Conservation (phyloP, 371 early-diverging fungal genomes). For the Mortierella sp. region DNA sequence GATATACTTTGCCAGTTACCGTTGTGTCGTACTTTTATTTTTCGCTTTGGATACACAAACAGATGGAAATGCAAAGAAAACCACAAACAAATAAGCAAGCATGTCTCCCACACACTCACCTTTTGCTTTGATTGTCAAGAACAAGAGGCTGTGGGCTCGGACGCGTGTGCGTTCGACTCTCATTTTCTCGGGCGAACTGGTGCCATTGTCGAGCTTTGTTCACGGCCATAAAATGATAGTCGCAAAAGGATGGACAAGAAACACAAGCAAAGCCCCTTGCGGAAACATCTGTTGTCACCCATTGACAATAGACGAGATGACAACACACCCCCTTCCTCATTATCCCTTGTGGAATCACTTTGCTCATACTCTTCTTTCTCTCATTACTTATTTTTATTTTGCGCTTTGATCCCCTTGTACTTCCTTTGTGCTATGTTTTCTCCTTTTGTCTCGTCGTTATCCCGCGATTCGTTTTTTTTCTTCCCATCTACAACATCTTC, state of each 20-base stretch:
- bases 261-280: neutral
- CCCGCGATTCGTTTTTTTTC: constrained; percentile 1
- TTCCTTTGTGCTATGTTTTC: neutral
- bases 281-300: neutral
- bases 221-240: too few species aligned
- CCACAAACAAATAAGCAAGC: neutral
- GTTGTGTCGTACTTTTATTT: neutral
- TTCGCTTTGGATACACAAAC: too few species aligned
- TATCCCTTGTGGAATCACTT: neutral
- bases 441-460: neutral
- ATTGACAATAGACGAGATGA: neutral
- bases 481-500: too few species aligned
- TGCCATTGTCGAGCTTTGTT: too few species aligned
- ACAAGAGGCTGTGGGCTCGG: too few species aligned
- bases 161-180: too few species aligned
- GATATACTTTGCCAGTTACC: neutral
- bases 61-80: neutral
- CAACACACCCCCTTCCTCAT: neutral
- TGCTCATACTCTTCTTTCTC: too few species aligned
- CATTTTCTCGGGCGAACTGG: too few species aligned
- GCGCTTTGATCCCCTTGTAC: neutral
- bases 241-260: too few species aligned
- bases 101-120: too few species aligned
- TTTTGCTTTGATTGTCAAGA: too few species aligned
- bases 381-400: neutral